These are phyloP conservation scores for Zygnema circumcarinatum DNA, from an alignment of 139 green algal genomes.

Conservation along the genomic window DNA sequence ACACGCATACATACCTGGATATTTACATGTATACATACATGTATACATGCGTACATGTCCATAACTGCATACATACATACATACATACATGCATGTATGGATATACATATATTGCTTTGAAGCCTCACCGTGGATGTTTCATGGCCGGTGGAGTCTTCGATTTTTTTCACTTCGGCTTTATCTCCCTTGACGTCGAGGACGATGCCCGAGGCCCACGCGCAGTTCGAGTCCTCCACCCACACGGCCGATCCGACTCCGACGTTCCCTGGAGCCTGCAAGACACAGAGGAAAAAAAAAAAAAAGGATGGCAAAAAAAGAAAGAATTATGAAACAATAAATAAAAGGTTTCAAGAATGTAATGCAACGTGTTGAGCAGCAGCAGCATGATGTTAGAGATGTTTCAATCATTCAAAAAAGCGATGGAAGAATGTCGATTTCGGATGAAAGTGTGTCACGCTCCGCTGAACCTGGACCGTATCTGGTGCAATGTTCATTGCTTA, in stretches of 20 bases:
- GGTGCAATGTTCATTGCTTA: background rate
- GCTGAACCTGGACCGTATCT: background rate
- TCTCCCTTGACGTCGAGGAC: constrained; percentile 36
- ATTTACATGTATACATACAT: background rate
- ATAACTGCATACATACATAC: background rate
- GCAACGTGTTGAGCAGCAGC: background rate
- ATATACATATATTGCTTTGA: background rate
- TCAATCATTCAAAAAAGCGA: background rate
- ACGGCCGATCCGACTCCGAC: constrained; percentile 42
- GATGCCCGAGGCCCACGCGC: constrained; percentile 33
- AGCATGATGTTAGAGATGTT: background rate
- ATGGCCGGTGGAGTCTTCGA: background rate
- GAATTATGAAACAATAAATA: background rate
- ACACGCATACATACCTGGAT: background rate
- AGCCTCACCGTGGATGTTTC: background rate
- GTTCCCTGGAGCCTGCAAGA: background rate
- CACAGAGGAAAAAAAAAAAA: background rate
- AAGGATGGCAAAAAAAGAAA: background rate
- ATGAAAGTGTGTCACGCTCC: background rate
- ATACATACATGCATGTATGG: background rate
- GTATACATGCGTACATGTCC: background rate
- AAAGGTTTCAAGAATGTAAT: background rate
- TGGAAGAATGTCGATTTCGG: background rate
- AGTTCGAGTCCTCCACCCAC: constrained; percentile 51
- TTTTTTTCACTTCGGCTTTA: constrained; percentile 4